Evolutionary conservation across 2,329 filamentous ascomycete species (phyloP), one percentile per base, ranked within the genome.

Genomic region (Aureobasidium melanogenum): DNA sequence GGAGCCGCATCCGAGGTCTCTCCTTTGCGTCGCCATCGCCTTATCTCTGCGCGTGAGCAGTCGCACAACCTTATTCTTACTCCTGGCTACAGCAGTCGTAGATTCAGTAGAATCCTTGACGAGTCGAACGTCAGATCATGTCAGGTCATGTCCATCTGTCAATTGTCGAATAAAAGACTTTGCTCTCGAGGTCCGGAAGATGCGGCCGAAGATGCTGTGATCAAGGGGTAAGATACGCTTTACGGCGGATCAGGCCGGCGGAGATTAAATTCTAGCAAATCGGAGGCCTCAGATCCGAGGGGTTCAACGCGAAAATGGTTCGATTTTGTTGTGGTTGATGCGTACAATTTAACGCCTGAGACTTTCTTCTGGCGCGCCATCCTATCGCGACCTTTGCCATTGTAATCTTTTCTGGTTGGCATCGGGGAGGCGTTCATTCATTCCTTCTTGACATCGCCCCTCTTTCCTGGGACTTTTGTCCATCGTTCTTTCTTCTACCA

Each of bases 251-350:
- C 19, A 28, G 50, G 50, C 17, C 52, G 52, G n/a, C 52, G 52
- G 52, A 56, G 52, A 56, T 56, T 56, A 44, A 10, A 26, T 36
- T 34, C 6, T 17, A 26, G 52, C 52, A 56, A 56, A 44, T 56
- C 52, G 52, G 52, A 56, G 30, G 38, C 17, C 24, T 17, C 12
- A 19, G 9, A 56, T 56, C 52, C 52, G 52, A 56, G 38, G 51
- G 52, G 39, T 44, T 56, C 52, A 44, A 56, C 39, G 52, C 28
- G 52, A 56, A 56, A 44, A 56, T 56, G 38, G 52, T 56, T 56
- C 52, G 52, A 56, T 56, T 56, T 56, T 56, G 52, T 56, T 56
- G 52, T 56, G 19, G 39, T 44, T 56, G 39, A 56, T 56, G 50
- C 50, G 36, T 54, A 39, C 50, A 54, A 54, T 54, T 54, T 28